Base-by-base conservation (phyloP, 352 stramenopile species). In the Thalassiosira ordinaria region DNA sequence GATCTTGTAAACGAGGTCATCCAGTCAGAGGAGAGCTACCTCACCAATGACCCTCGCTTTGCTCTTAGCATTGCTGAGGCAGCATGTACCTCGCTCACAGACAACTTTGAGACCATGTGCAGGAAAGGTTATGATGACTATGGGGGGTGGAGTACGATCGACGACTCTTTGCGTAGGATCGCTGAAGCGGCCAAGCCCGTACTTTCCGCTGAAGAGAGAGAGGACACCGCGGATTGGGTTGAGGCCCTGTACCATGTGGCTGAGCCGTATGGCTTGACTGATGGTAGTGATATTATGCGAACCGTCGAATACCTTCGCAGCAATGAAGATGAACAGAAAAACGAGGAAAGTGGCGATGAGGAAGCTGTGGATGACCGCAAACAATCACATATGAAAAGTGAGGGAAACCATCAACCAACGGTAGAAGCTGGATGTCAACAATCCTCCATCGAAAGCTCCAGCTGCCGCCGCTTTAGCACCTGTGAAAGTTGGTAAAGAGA, bases 81-180 rank as follows among this genome's bases (percentile, higher is more conserved):
- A 13, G 49, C 64, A 16, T 29, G 3, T 20, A 74, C 49, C 18
- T 51, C 47, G 16, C 52, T 74, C 2, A 20, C 64, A n/a, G 49
- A 74, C 26, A 74, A 74, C 27, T 74, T 60, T 22, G 11, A 74
- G 5, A 74, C 27, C 31, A 74, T 74, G 64, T 5, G 24, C 3
- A 2, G 64, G 3, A 11, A 16, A 33, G 64, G 52, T 2, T 74
- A 65, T 47, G 64, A 74, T 51, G 64, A 74, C 18, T 4, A 60
- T 16, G 64, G 37, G 8, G 31, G 29, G 3, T 65, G 47, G n/a
- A 2, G 2, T 26, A 18, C 6, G 5, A 26, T 49, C 16, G 64
- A 56, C 24, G 9, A 20, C 13, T 26, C 20, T n/a, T 20, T 72
- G 26, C 49, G n/a, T 44, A 33, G 14, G 7, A 56, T 74, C 39